Conservation (phyloP, 306 rosid genomes). For the Corylus americana region DNA sequence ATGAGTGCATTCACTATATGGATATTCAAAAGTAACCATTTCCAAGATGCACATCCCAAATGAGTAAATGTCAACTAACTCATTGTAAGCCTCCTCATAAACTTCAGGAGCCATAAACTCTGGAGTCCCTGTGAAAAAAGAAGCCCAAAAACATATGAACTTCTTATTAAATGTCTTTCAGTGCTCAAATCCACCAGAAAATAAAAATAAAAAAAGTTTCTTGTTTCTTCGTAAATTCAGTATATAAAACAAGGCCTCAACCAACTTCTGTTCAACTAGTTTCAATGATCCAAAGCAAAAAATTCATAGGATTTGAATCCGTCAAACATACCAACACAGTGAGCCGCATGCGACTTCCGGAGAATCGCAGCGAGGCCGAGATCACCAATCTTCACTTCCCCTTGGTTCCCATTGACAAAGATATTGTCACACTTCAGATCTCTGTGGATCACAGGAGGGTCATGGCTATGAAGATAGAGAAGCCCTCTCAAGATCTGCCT, state of each 20-base stretch:
- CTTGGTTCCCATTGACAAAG: slow-evolving; percentile 92
- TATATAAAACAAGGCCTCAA: slow-evolving; percentile 23
- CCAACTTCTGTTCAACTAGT: slow-evolving; percentile 6
- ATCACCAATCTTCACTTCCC: slow-evolving; percentile 96
- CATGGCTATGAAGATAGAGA: slow-evolving; percentile 82
- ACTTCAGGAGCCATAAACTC: slow-evolving; percentile 99
- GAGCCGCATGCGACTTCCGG: slow-evolving; percentile 84
- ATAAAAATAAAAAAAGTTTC: slow-evolving; percentile 2
- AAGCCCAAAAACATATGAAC: slow-evolving; percentile 20
- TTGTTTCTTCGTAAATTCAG: slow-evolving; percentile 9
- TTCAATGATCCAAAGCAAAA: neutral
- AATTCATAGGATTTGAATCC: neutral
- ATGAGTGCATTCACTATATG: slow-evolving; percentile 92
- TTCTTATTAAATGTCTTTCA: slow-evolving; percentile 22
- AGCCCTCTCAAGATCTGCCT: slow-evolving; percentile 92
- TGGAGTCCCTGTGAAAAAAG: slow-evolving; percentile 68
- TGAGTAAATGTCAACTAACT: slow-evolving; percentile 91
- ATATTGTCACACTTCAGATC: slow-evolving; percentile 98
- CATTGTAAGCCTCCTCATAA: slow-evolving; percentile 86
- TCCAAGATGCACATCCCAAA: slow-evolving; percentile 97
- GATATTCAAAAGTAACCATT: slow-evolving; percentile 95
- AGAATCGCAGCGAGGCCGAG: slow-evolving; percentile 93
- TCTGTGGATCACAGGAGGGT: slow-evolving; percentile 96
- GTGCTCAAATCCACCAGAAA: slow-evolving; percentile 18
- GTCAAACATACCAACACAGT: slow-evolving; percentile 74